Evolutionary conservation across 1,284 basidiomycete genomes (phyloP).

Genomic region (Ceratobasidium sp.): DNA sequence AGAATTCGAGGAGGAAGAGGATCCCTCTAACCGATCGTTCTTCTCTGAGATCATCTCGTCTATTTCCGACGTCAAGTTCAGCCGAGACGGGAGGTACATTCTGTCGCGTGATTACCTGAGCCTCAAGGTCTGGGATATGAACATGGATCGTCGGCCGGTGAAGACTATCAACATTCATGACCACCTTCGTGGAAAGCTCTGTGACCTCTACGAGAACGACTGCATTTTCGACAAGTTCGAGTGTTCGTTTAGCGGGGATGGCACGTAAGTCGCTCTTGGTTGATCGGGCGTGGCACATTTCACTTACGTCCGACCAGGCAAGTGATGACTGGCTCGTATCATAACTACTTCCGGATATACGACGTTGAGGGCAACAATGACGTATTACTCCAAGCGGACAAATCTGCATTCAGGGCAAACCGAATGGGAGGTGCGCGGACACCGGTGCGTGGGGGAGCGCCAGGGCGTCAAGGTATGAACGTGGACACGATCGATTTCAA

Average conservation of each 20-base stretch:
- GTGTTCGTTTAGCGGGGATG: slow-evolving; percentile 95
- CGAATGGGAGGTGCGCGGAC: slow-evolving; percentile 85
- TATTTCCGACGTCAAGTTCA: slow-evolving; percentile 99
- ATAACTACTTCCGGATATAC: slow-evolving; percentile 99
- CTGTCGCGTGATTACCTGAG: slow-evolving; percentile 97
- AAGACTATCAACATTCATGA: slow-evolving; percentile 99
- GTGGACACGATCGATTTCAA: slow-evolving; percentile 95
- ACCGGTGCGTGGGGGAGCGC: slow-evolving; percentile 73
- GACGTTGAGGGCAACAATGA: slow-evolving; percentile 92
- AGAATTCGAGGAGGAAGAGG: slow-evolving; percentile 99
- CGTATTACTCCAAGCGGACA: slow-evolving; percentile 97
- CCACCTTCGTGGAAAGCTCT: slow-evolving; percentile 95
- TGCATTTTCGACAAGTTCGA: slow-evolving; percentile 99
- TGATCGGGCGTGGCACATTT: slow-evolving; percentile 33
- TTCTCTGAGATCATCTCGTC: slow-evolving; percentile 99
- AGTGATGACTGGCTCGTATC: slow-evolving; percentile 97
- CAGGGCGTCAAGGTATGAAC: slow-evolving; percentile 86
- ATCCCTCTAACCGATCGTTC: slow-evolving; percentile 96
- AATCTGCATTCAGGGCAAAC: slow-evolving; percentile 99
- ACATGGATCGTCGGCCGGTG: slow-evolving; percentile 96
- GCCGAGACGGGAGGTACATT: slow-evolving; percentile 96
- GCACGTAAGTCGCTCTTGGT: slow-evolving; percentile 74
- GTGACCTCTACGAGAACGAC: slow-evolving; percentile 99
- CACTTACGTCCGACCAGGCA: slow-evolving; percentile 64
- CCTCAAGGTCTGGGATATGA: slow-evolving; percentile 99